A percentile compares a stretch with the other conserved stretches of the same genome.
phyloP scores from a whole-genome alignment of 139 green algal genomes.

The Chlamydomonas sp. region DNA sequence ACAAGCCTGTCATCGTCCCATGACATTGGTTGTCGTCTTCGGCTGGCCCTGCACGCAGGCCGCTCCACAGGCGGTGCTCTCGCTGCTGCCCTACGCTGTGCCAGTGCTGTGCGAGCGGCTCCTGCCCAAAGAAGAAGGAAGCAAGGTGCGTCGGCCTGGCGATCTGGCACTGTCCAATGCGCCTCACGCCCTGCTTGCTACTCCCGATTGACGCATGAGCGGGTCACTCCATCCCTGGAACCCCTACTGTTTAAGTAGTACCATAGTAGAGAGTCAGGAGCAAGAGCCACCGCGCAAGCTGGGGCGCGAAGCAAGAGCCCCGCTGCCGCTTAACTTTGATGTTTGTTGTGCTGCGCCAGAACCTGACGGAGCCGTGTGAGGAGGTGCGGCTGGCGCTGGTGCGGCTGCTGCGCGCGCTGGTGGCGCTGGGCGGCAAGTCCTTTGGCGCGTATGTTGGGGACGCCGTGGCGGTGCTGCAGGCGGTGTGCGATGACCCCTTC shows the following conservation, averaged over 20 bases:
- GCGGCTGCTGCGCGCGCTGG: conserved; percentile 47
- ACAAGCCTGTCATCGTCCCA: too few relatives aligned
- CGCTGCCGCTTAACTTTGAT: background rate
- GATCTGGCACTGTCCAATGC: background rate
- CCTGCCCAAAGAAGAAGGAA: background rate
- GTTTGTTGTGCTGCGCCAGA: background rate
- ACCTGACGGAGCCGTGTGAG: conserved; percentile 57
- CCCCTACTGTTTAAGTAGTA: background rate
- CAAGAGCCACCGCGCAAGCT: background rate
- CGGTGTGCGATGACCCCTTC: conserved; percentile 56
- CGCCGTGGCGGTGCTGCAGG: conserved; percentile 42
- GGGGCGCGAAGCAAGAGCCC: background rate
- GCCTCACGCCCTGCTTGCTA: background rate
- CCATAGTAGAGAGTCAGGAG: background rate
- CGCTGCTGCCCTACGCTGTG: conserved; percentile 64
- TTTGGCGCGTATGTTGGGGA: conserved; percentile 65
- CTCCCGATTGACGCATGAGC: background rate
- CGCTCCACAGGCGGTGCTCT: conserved; percentile 47
- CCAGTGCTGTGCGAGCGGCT: conserved; percentile 65
- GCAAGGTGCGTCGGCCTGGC: background rate
- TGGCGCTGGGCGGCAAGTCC: conserved; percentile 42
- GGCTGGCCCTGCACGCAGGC: background rate
- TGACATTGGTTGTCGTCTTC: background rate
- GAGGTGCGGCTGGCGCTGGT: conserved; percentile 61
- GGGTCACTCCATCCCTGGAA: background rate